Conservation (phyloP, 805 yeast species). For the Barnettozyma populi region DNA sequence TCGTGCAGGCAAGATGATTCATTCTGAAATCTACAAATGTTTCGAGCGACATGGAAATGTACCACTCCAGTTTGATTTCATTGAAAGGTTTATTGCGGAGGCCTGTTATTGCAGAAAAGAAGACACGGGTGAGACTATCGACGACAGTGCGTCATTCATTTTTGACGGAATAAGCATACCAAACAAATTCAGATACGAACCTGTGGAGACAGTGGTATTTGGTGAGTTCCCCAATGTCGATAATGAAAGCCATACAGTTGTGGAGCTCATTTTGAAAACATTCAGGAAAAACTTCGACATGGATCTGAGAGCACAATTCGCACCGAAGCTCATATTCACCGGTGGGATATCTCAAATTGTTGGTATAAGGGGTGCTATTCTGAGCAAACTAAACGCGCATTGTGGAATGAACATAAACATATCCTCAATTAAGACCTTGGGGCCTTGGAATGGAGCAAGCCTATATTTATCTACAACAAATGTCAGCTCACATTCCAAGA, state of each 20-base stretch:
- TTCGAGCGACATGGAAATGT: neutral
- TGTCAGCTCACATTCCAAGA: slow-evolving; percentile 12
- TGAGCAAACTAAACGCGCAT: slow-evolving; percentile 10
- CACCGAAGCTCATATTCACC: slow-evolving; percentile 18
- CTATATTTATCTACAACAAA: slow-evolving; percentile 21
- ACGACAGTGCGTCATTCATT: slow-evolving; percentile 3
- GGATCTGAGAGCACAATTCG: slow-evolving; percentile 15
- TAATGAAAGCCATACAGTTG: slow-evolving; percentile 11
- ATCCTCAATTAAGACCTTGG: slow-evolving; percentile 13
- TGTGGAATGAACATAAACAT: neutral
- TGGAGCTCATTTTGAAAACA: slow-evolving; percentile 6
- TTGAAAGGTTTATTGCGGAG: slow-evolving; percentile 21
- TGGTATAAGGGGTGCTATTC: slow-evolving; percentile 18
- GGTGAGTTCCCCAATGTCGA: slow-evolving; percentile 8
- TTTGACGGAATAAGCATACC: slow-evolving; percentile 15
- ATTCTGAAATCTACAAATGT: slow-evolving; percentile 2
- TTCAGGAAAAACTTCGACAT: slow-evolving; percentile 9
- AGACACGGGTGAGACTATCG: neutral
- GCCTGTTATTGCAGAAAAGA: slow-evolving; percentile 10
- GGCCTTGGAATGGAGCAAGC: slow-evolving; percentile 26
- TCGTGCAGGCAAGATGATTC: slow-evolving; percentile 19
- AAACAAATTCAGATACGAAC: slow-evolving; percentile 7
- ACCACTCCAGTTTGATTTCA: slow-evolving; percentile 14
- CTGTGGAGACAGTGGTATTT: slow-evolving; percentile 15
- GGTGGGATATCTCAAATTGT: slow-evolving; percentile 23